Conservation (phyloP, 768 basidiomycete species). For the Naganishia friedmannii region DNA sequence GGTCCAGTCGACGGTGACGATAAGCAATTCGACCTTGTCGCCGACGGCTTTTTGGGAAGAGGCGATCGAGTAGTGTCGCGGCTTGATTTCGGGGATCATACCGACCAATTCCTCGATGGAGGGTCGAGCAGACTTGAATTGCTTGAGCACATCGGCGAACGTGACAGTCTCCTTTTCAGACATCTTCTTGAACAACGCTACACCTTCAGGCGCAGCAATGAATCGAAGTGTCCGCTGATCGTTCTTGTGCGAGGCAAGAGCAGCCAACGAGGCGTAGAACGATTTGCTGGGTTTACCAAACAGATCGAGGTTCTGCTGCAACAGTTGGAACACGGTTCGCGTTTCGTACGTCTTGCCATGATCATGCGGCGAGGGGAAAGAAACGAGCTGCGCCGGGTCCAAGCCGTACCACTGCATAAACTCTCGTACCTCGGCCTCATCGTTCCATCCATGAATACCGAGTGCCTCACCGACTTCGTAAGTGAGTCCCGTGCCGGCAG, state of each 20-base stretch:
- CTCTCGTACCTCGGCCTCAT: constrained; percentile 75
- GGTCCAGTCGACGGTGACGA: constrained; percentile 94
- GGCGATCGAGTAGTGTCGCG: constrained; percentile 96
- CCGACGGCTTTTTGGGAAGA: constrained; percentile 93
- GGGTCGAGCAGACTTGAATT: constrained; percentile 74
- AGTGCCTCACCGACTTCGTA: constrained; percentile 96
- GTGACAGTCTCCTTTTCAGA: constrained; percentile 91
- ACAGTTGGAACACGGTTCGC: constrained; percentile 86
- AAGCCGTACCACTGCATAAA: constrained; percentile 92
- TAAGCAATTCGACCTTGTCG: constrained; percentile 85
- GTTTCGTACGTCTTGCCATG: constrained; percentile 73
- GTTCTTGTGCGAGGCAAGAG: constrained; percentile 65
- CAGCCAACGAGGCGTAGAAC: constrained; percentile 84
- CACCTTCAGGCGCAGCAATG: constrained; percentile 88
- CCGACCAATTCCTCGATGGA: constrained; percentile 81
- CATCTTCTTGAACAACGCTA: constrained; percentile 88
- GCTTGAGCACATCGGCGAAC: constrained; percentile 78
- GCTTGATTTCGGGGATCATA: constrained; percentile 89
- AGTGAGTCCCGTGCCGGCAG: constrained; percentile 83
- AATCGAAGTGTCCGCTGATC: constrained; percentile 82
- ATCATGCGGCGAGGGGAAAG: constrained; percentile 65
- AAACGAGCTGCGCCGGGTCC: constrained; percentile 72
- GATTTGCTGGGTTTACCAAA: constrained; percentile 95
- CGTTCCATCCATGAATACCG: constrained; percentile 97
- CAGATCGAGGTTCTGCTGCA: constrained; percentile 94